Conservation (phyloP, 495 filamentous ascomycete genomes). For the Cudoniella acicularis region DNA sequence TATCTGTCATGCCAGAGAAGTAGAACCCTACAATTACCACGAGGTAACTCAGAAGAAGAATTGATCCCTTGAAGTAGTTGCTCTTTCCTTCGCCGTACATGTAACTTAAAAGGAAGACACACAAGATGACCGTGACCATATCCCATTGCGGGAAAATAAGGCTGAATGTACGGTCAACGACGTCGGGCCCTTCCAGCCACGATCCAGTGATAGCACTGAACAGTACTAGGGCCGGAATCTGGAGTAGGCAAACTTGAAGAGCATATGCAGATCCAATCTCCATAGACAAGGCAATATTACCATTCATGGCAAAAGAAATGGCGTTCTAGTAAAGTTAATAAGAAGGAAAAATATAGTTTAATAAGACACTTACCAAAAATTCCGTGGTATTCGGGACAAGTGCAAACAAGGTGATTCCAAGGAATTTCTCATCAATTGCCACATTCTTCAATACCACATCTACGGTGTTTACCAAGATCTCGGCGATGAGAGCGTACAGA, state of each 20-base stretch:
- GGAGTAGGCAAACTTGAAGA: slow-evolving; percentile 93
- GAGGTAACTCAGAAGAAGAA: slow-evolving; percentile 88
- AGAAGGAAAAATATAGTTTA: too few species aligned
- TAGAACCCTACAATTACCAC: slow-evolving; percentile 93
- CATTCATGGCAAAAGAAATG: slow-evolving; percentile 99
- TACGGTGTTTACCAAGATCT: slow-evolving; percentile 94
- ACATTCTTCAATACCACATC: slow-evolving; percentile 88
- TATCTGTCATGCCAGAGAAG: slow-evolving; percentile 70
- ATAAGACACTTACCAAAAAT: slow-evolving; percentile 86
- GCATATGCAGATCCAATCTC: slow-evolving; percentile 98
- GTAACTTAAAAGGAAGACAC: slow-evolving; percentile 94
- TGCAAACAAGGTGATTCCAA: slow-evolving; percentile 95
- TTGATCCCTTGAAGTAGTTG: slow-evolving; percentile 90
- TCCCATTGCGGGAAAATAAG: slow-evolving; percentile 99
- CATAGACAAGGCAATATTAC: slow-evolving; percentile 99
- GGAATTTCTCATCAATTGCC: slow-evolving; percentile 94
- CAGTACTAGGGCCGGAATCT: slow-evolving; percentile 89
- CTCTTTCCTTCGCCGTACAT: slow-evolving; percentile 98
- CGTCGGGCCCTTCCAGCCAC: slow-evolving; percentile 41
- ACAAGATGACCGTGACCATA: slow-evolving; percentile 95
- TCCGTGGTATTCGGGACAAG: slow-evolving; percentile 98
- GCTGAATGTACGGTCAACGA: slow-evolving; percentile 78
- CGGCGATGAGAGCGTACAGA: slow-evolving; percentile 91
- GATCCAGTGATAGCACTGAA: slow-evolving; percentile 64
- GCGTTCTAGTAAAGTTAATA: slow-evolving; percentile 79